A percentile compares a stretch with the other conserved stretches of the same genome.
phyloP scores from a whole-genome alignment of 2,329 filamentous ascomycete genomes.

The Macrophomina tecta region DNA sequence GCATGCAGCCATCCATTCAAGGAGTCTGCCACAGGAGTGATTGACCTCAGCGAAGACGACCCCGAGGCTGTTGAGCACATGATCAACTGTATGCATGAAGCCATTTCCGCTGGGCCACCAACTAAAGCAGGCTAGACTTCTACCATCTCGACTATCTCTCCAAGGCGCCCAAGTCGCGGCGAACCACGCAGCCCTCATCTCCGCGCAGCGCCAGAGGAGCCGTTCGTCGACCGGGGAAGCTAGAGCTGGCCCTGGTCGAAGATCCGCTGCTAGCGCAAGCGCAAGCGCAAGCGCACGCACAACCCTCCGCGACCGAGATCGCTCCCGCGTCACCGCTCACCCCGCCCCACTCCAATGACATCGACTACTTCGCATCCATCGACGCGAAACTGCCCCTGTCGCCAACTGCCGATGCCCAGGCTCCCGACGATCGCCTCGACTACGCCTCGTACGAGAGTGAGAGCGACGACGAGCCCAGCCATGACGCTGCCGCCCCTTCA shows the following conservation, averaged over 20 bases:
- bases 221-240: conserved; percentile 13
- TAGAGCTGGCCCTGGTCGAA: conserved; percentile 43
- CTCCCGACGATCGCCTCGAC: conserved; percentile 14
- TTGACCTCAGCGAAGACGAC: conserved; percentile 49
- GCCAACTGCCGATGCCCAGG: conserved; percentile 20
- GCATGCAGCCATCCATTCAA: conserved; percentile 46
- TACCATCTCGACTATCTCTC: conserved; percentile 50
- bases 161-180: conserved; percentile 38
- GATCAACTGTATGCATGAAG: conserved; percentile 45
- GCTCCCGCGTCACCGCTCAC: conserved; percentile 25
- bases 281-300: conserved; percentile 24
- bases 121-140: conserved; percentile 41
- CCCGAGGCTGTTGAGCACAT: conserved; percentile 49
- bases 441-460: conserved; percentile 25
- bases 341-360: conserved; percentile 24
- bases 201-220: conserved; percentile 24
- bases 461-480: conserved; percentile 37
- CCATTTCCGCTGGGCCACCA: neutral
- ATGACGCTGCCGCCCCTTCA: conserved; percentile 46
- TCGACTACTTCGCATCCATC: conserved; percentile 25
- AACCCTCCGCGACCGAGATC: conserved; percentile 24
- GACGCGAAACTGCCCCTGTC: conserved; percentile 27
- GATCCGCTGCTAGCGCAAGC: conserved; percentile 45
- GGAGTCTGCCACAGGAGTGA: conserved; percentile 45
- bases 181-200: conserved; percentile 39